These are phyloP conservation scores for Citrus mangshanensis DNA, from an alignment of 345 rosid species.

Conservation along the genomic window DNA sequence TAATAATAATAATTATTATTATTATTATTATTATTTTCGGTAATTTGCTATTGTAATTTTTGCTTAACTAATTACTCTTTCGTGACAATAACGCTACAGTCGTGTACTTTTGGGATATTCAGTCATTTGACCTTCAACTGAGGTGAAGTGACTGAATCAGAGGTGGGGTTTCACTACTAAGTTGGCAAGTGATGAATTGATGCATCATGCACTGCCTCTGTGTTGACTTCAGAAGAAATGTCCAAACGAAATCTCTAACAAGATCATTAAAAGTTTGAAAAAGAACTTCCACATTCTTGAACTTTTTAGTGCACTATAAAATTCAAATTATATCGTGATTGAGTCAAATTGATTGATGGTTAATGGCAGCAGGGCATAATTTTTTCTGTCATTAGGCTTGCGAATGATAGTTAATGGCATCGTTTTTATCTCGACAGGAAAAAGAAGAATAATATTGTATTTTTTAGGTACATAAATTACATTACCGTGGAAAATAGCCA, in stretches of 20 bases:
- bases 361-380: not conserved
- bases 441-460: too few relatives aligned
- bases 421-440: too few relatives aligned
- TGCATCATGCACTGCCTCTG: not conserved
- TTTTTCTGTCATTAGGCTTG: not conserved
- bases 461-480: too few relatives aligned
- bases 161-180: not conserved
- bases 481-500: not conserved
- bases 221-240: constrained; percentile 10
- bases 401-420: not conserved
- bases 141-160: not conserved
- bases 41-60: not conserved
- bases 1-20: not conserved
- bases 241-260: constrained; percentile 5
- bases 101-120: not conserved
- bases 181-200: not conserved
- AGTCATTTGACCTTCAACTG: not conserved
- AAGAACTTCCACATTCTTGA: constrained; percentile 11
- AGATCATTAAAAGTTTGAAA: constrained; percentile 8
- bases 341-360: not conserved
- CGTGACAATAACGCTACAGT: not conserved
- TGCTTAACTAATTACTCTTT: not conserved
- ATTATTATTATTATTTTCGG: too few relatives aligned
- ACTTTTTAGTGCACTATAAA: not conserved
- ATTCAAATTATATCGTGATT: too few relatives aligned